Evolutionary conservation across 139 green algal species (phyloP).

Genomic region (Yamagishiella unicocca): DNA sequence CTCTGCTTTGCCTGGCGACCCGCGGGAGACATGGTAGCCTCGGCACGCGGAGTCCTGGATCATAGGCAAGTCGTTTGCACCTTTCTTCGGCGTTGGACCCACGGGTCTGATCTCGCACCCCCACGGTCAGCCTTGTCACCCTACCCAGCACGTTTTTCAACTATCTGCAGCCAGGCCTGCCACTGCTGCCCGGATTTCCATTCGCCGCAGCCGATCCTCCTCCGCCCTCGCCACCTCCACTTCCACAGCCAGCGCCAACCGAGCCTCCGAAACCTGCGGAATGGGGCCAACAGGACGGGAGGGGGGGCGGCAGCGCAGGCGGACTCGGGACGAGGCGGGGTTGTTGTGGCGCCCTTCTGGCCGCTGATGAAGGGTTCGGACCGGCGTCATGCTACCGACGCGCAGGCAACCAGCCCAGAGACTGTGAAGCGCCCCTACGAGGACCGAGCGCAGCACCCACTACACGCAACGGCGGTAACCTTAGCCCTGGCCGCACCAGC

Average conservation of each 20-base stretch:
- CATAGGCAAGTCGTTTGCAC: no score
- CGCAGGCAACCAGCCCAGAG: not conserved
- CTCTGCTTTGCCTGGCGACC: no score
- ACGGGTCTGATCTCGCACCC: no score
- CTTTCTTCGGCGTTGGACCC: no score
- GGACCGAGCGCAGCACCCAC: no score
- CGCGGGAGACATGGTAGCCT: no score
- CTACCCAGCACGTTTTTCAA: no score
- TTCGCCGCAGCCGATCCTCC: not conserved
- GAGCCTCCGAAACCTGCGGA: slow-evolving; percentile 20
- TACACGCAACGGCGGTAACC: no score
- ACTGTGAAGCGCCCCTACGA: not conserved
- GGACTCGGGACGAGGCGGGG: not conserved
- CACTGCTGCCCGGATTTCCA: slow-evolving; percentile 20
- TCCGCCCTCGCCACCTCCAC: slow-evolving; percentile 38
- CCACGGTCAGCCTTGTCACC: no score
- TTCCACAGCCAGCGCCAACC: slow-evolving; percentile 23
- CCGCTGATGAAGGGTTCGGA: not conserved
- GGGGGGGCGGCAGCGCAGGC: not conserved
- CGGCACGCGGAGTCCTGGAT: no score
- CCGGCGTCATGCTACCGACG: no score
- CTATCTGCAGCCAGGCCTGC: no score
- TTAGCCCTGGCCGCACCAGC: not conserved
- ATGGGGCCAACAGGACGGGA: not conserved
- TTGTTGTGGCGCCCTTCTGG: not conserved